Conservation (phyloP, 2,329 filamentous ascomycete species). For the Nigrospora oryzae region DNA sequence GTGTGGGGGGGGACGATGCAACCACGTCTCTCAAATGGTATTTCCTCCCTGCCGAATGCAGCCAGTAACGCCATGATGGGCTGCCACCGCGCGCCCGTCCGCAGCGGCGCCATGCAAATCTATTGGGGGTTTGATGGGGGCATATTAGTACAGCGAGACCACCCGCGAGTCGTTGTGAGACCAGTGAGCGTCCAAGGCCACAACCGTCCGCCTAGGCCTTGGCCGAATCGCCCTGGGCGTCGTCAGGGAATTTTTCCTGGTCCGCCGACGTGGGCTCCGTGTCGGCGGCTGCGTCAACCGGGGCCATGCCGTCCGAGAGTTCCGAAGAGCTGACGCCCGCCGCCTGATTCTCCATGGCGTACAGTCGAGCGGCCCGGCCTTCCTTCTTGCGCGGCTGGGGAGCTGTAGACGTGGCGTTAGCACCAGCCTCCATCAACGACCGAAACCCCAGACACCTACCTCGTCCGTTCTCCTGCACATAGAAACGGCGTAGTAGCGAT, state of each 20-base stretch:
- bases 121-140: neutral
- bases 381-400: slow-evolving; percentile 26
- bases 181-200: no score
- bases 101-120: slow-evolving; percentile 2
- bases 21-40: no score
- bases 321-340: slow-evolving; percentile 15
- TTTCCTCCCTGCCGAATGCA: no score
- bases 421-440: no score
- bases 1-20: no score
- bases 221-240: neutral
- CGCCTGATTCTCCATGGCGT: slow-evolving; percentile 18
- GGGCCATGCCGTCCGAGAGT: slow-evolving; percentile 13
- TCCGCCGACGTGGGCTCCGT: slow-evolving; percentile 8
- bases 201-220: no score
- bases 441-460: slow-evolving; percentile 37
- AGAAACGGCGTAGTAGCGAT: slow-evolving; percentile 84
- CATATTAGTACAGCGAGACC: no score
- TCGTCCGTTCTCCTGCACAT: slow-evolving; percentile 95
- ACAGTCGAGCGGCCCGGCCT: slow-evolving; percentile 22
- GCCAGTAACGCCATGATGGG: neutral
- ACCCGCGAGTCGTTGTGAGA: no score
- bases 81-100: neutral
- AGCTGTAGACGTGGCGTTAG: slow-evolving; percentile 6
- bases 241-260: slow-evolving; percentile 1
- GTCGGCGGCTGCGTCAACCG: slow-evolving; percentile 14